Percentiles rank a stretch among this genome's conserved stretches.
These are phyloP conservation scores for Vitis cinerea DNA, from an alignment of 164 flowering plant species.

Conservation along the genomic window DNA sequence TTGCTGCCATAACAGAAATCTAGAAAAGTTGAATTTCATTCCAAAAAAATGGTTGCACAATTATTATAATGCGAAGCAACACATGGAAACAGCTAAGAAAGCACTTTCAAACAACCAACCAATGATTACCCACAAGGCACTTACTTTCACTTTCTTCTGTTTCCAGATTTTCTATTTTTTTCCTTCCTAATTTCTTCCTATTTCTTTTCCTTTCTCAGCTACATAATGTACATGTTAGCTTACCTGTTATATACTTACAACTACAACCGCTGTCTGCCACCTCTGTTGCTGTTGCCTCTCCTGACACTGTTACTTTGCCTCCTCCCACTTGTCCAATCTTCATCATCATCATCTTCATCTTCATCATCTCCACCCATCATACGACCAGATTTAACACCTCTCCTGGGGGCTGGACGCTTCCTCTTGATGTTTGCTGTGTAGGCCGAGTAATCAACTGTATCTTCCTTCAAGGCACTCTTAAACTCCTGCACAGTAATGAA, in stretches of 20 bases:
- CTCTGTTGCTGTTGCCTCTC: conserved; percentile 35
- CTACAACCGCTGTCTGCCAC: conserved; percentile 40
- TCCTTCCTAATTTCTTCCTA: conserved; percentile 12
- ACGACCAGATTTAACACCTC: conserved; percentile 40
- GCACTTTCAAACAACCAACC: not conserved
- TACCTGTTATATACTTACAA: conserved; percentile 31
- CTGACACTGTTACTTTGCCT: conserved; percentile 44
- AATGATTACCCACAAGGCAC: no score
- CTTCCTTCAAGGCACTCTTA: conserved; percentile 82
- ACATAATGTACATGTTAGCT: conserved; percentile 55
- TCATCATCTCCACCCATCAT: conserved; percentile 42
- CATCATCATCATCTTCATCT: conserved; percentile 43
- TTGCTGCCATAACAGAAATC: not conserved
- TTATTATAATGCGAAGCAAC: conserved; percentile 1
- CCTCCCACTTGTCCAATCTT: conserved; percentile 43
- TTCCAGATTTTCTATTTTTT: conserved; percentile 14
- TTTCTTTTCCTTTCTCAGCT: conserved; percentile 12
- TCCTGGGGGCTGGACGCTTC: conserved; percentile 73
- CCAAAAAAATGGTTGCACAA: conserved; percentile 7
- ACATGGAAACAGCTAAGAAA: conserved; percentile 15
- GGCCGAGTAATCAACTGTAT: conserved; percentile 73
- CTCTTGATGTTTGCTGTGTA: conserved; percentile 75
- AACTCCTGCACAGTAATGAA: conserved; percentile 54
- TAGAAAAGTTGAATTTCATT: conserved; percentile 4
- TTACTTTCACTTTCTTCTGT: conserved; percentile 5